These are phyloP conservation scores for Aspergillus tanneri DNA, from an alignment of 2,329 filamentous ascomycete species.

Conservation along the genomic window DNA sequence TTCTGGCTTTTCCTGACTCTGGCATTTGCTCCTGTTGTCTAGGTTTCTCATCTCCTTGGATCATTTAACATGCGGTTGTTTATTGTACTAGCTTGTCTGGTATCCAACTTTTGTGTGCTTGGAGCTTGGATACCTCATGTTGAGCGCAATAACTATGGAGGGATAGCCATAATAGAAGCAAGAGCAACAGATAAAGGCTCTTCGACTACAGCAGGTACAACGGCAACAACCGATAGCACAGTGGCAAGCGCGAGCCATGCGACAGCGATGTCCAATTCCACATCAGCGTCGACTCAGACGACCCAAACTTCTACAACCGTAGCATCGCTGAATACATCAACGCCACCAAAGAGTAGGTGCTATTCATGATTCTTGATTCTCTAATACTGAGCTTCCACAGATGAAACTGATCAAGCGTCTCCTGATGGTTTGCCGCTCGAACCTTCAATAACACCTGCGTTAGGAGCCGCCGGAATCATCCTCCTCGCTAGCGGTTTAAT, in stretches of 20 bases:
- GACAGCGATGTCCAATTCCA: slow-evolving; percentile 15
- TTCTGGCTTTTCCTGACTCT: not conserved
- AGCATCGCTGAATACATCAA: slow-evolving; percentile 26
- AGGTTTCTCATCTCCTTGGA: not conserved
- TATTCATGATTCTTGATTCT: not conserved
- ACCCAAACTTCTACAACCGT: slow-evolving; percentile 23
- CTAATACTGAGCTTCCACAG: slow-evolving; percentile 7
- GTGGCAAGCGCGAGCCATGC: slow-evolving; percentile 9
- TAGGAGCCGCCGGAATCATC: slow-evolving; percentile 74
- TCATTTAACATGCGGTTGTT: slow-evolving; percentile 16
- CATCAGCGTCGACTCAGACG: slow-evolving; percentile 10
- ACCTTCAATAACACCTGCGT: slow-evolving; percentile 75
- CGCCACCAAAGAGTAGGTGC: slow-evolving; percentile 15
- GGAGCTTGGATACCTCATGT: slow-evolving; percentile 13
- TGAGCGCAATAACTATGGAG: slow-evolving; percentile 8
- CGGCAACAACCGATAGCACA: slow-evolving; percentile 7
- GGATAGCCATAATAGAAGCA: slow-evolving; percentile 5
- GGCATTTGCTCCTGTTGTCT: not conserved
- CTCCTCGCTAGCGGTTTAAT: slow-evolving; percentile 70
- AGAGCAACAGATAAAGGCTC: slow-evolving; percentile 13
- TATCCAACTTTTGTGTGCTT: slow-evolving; percentile 14
- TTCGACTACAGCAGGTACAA: slow-evolving; percentile 15
- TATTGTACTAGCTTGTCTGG: slow-evolving; percentile 14
- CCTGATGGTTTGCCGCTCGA: slow-evolving; percentile 62
- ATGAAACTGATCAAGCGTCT: slow-evolving; percentile 23